Percentiles rank a stretch among this genome's conserved stretches.
phyloP scores from a whole-genome alignment of 2,329 filamentous ascomycete species.

The Sporothrix euskadiensis region DNA sequence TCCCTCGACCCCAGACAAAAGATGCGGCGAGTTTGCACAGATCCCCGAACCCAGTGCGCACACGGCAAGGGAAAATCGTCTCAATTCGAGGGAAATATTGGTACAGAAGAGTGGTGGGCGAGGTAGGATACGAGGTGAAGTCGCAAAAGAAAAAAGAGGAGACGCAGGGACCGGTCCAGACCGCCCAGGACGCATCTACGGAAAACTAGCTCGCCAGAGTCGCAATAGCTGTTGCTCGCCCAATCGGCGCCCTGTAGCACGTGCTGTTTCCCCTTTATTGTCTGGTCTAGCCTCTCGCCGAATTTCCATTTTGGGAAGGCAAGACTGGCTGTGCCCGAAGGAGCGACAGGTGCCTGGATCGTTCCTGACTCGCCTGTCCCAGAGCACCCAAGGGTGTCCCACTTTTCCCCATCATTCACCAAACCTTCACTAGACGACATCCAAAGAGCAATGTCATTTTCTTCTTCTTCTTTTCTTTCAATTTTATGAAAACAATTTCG shows the following conservation, averaged over 20 bases:
- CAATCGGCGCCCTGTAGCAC: not conserved
- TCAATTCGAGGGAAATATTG: not conserved
- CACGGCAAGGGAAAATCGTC: too few relatives aligned
- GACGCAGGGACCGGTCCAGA: slow-evolving; percentile 1
- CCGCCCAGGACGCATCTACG: not conserved
- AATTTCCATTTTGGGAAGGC: not conserved
- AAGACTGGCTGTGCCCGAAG: not conserved
- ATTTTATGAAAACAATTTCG: too few relatives aligned
- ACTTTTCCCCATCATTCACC: too few relatives aligned
- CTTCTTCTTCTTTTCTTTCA: too few relatives aligned
- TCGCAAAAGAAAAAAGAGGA: not conserved
- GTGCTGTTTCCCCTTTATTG: slow-evolving; percentile 2
- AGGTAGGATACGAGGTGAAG: not conserved
- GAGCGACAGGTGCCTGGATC: not conserved
- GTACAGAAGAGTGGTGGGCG: too few relatives aligned
- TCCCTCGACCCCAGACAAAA: not conserved
- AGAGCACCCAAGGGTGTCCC: too few relatives aligned
- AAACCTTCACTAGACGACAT: too few relatives aligned
- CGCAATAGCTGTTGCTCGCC: not conserved
- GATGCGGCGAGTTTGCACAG: not conserved
- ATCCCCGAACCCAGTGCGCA: not conserved
- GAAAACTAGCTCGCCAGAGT: not conserved
- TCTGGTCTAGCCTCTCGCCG: not conserved
- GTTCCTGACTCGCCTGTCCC: not conserved
- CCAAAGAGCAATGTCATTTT: too few relatives aligned